phyloP scores from a whole-genome alignment of 2,329 filamentous ascomycete species.

The Neofusicoccum ribis region DNA sequence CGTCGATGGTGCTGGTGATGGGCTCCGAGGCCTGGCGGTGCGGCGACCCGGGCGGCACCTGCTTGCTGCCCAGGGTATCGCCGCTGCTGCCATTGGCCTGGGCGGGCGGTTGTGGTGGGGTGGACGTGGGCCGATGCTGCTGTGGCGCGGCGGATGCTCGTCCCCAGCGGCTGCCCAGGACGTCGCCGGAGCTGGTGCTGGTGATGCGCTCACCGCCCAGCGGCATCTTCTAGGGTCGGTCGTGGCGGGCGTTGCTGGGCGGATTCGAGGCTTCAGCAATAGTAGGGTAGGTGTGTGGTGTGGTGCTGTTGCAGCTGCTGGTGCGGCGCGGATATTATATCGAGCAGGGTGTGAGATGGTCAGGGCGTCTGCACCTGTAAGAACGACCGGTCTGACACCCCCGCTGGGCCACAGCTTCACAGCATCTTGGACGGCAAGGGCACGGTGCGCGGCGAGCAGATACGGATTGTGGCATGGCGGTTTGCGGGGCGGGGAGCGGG shows the following conservation, averaged over 20 bases:
- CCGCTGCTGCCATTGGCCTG: background rate
- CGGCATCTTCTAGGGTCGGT: background rate
- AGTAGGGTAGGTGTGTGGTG: background rate
- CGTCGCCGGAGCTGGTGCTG: conserved; percentile 7
- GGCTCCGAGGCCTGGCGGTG: background rate
- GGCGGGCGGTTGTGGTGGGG: background rate
- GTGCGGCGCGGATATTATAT: background rate
- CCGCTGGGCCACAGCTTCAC: background rate
- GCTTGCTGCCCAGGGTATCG: background rate
- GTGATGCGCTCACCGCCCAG: conserved; percentile 2
- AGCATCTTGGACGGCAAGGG: background rate
- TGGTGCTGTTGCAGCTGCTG: background rate
- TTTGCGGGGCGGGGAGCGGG: background rate
- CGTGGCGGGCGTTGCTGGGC: background rate
- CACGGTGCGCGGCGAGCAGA: background rate
- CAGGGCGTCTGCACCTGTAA: background rate
- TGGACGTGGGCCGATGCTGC: background rate
- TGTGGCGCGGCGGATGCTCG: background rate
- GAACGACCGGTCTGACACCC: background rate
- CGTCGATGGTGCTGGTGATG: conserved; percentile 7
- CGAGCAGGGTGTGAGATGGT: background rate
- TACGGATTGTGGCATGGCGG: background rate
- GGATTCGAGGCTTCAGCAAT: background rate
- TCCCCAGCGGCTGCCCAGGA: conserved; percentile 6
- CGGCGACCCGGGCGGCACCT: background rate